Evolutionary conservation across 345 rosid species (phyloP).

Genomic region (Raphanus sativus): DNA sequence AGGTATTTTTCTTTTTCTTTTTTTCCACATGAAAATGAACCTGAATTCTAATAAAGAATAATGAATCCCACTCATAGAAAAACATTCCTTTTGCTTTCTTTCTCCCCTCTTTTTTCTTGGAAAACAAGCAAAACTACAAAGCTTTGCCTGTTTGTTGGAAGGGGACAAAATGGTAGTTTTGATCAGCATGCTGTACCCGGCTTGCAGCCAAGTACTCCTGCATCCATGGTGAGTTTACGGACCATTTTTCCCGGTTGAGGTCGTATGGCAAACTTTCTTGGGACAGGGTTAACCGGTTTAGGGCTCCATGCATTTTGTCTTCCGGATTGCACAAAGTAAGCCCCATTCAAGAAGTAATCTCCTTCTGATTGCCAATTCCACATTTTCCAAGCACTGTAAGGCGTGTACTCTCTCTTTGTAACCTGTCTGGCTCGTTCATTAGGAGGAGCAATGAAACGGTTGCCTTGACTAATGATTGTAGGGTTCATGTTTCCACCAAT

Average conservation of each 20-base stretch:
- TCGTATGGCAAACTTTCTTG: constrained; percentile 34
- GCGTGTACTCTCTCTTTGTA: constrained; percentile 54
- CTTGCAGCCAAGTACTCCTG: constrained; percentile 56
- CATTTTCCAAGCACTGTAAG: constrained; percentile 45
- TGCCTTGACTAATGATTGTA: constrained; percentile 74
- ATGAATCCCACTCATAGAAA: constrained; percentile 6
- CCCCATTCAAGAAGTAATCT: constrained; percentile 68
- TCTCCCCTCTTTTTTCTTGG: constrained; percentile 10
- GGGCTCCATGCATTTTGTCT: constrained; percentile 34
- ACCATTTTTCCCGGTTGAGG: constrained; percentile 53
- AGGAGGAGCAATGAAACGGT: constrained; percentile 73
- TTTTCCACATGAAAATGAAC: neutral
- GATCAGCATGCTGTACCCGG: constrained; percentile 31
- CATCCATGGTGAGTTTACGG: constrained; percentile 43
- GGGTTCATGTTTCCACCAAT: constrained; percentile 66
- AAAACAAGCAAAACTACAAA: neutral
- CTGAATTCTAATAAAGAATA: constrained; percentile 13
- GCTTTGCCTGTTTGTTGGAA: constrained; percentile 2
- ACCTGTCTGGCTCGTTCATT: constrained; percentile 47
- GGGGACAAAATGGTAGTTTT: constrained; percentile 5
- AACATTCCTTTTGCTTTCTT: neutral
- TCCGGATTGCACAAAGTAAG: constrained; percentile 66
- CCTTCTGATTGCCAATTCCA: constrained; percentile 79
- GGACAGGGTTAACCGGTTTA: neutral
- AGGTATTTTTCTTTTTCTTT: constrained; percentile 20